phyloP scores from a whole-genome alignment of 495 filamentous ascomycete species.

The Aspergillus campestris region DNA sequence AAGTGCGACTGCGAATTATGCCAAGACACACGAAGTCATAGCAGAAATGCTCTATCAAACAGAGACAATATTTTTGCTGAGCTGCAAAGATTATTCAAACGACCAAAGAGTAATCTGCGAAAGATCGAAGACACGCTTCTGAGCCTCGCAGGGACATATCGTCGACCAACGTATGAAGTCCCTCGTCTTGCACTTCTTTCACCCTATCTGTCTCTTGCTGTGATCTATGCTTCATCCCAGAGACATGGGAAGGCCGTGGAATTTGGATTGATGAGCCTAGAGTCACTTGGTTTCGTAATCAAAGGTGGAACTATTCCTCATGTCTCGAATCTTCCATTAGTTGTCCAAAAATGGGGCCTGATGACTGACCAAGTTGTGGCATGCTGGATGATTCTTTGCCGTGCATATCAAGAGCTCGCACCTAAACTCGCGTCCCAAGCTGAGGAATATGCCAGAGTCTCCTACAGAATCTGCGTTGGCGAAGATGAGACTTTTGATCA shows the following conservation, averaged over 20 bases:
- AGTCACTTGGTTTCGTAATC: constrained; percentile 35
- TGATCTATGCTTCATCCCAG: constrained; percentile 1
- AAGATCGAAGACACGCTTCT: constrained; percentile 12
- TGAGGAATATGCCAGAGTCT: constrained; percentile 23
- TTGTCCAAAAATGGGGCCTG: constrained; percentile 37
- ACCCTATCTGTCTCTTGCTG: constrained; percentile 21
- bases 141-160: constrained; percentile 23
- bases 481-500: constrained; percentile 35
- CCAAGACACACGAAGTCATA: constrained; percentile 10
- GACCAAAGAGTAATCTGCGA: background rate
- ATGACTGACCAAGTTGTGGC: constrained; percentile 18
- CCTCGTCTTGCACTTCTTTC: constrained; percentile 23
- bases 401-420: constrained; percentile 19
- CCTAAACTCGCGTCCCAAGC: constrained; percentile 19
- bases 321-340: constrained; percentile 7
- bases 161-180: constrained; percentile 11
- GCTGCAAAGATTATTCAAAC: constrained; percentile 4
- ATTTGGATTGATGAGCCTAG: constrained; percentile 20
- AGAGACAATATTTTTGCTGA: constrained; percentile 5
- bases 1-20: constrained; percentile 40
- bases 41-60: constrained; percentile 1
- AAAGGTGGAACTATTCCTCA: constrained; percentile 17
- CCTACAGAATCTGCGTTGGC: constrained; percentile 32
- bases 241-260: constrained; percentile 16
- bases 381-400: constrained; percentile 27